Conservation (phyloP, 805 yeast species). For the Starmerella vaccinii region DNA sequence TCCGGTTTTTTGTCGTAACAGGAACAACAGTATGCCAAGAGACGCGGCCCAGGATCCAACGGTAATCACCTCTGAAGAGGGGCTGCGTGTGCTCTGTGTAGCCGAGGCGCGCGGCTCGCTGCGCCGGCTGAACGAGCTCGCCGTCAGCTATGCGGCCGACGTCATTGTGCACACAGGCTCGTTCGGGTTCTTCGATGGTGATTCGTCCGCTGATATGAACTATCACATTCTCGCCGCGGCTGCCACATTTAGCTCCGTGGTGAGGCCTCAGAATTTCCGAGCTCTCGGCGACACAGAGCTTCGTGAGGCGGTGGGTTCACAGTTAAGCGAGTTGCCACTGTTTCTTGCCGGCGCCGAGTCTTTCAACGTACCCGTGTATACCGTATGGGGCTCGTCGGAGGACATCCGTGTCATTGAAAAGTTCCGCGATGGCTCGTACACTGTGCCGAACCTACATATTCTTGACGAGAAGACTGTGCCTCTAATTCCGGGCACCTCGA, state of each 20-base stretch:
- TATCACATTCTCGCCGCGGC: constrained; percentile 45
- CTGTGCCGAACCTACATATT: constrained; percentile 47
- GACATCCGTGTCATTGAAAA: constrained; percentile 58
- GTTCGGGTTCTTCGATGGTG: constrained; percentile 62
- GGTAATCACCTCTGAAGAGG: constrained; percentile 16
- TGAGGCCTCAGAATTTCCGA: constrained; percentile 34
- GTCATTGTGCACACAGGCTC: constrained; percentile 63
- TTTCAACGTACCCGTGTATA: constrained; percentile 56
- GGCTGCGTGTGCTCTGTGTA: constrained; percentile 38
- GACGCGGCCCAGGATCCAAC: neutral
- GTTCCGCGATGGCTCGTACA: constrained; percentile 45
- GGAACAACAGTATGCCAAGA: neutral
- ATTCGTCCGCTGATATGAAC: constrained; percentile 44
- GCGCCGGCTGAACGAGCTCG: constrained; percentile 41
- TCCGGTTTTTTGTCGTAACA: neutral
- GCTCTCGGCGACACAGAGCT: constrained; percentile 39
- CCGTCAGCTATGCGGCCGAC: constrained; percentile 39
- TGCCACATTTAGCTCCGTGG: constrained; percentile 53
- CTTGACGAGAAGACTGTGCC: constrained; percentile 42
- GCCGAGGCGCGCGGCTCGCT: constrained; percentile 51
- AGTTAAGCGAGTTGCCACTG: constrained; percentile 43
- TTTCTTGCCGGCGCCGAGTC: constrained; percentile 38
- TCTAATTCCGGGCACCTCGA: constrained; percentile 32
- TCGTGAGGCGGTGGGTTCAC: constrained; percentile 31
- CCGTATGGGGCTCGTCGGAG: constrained; percentile 68